Evolutionary conservation across 1,284 basidiomycete species (phyloP).

Genomic region (Flammula alnicola): DNA sequence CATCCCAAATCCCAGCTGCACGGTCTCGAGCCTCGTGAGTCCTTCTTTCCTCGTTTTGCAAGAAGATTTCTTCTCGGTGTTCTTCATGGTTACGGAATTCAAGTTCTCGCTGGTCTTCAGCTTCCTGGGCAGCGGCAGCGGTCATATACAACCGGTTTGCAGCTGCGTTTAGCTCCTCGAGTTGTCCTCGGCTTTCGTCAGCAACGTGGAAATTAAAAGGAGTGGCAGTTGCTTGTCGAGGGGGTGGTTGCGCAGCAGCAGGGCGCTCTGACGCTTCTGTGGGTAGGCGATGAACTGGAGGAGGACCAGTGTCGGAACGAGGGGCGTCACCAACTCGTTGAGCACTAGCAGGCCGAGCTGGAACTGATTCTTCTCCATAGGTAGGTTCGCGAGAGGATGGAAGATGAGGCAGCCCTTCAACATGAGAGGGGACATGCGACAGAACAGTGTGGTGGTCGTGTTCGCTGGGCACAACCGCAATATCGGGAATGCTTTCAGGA

Average conservation of each 20-base stretch:
- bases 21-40: conserved; percentile 56
- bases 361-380: not conserved
- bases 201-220: conserved; percentile 42
- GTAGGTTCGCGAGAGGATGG: not conserved
- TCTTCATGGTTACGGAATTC: conserved; percentile 68
- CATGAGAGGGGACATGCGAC: not conserved
- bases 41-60: conserved; percentile 59
- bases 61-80: conserved; percentile 62
- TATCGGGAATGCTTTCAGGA: too few species aligned
- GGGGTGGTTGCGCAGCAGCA: conserved; percentile 21
- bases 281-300: conserved; percentile 10
- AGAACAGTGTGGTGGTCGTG: not conserved
- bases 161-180: conserved; percentile 59
- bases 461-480: not conserved
- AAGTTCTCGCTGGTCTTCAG: conserved; percentile 62
- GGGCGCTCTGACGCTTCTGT: conserved; percentile 9
- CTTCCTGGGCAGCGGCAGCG: conserved; percentile 51
- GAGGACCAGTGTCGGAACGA: conserved; percentile 1
- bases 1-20: conserved; percentile 53
- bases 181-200: conserved; percentile 56
- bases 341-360: conserved; percentile 4
- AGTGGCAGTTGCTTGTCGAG: conserved; percentile 35
- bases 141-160: conserved; percentile 53
- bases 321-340: conserved; percentile 9
- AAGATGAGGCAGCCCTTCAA: not conserved